These are phyloP conservation scores for Sugiyamaella sp. DNA, from an alignment of 1,139 yeast genomes.

Conservation along the genomic window DNA sequence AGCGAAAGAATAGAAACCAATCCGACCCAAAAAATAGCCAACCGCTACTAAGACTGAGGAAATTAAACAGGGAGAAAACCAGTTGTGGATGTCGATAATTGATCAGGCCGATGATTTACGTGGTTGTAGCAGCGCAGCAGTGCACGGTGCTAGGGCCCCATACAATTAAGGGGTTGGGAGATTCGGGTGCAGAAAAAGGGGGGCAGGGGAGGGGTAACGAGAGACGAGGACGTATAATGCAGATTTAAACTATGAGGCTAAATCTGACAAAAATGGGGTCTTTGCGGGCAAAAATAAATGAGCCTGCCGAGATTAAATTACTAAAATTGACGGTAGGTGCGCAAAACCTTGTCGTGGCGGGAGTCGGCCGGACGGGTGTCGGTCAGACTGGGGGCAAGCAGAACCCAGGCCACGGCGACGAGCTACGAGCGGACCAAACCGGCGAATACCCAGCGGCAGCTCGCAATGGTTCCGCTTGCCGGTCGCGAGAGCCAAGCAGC, in stretches of 20 bases:
- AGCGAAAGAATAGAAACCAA: background rate
- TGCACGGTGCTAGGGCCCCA: background rate
- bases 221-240: background rate
- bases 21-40: background rate
- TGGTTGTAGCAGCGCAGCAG: conserved; percentile 2
- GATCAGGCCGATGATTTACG: background rate
- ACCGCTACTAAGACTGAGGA: background rate
- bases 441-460: too few relatives aligned
- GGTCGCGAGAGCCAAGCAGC: background rate
- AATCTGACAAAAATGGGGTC: background rate
- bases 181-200: background rate
- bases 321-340: background rate
- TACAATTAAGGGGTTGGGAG: conserved; percentile 5
- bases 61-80: background rate
- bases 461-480: too few relatives aligned
- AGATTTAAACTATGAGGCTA: conserved; percentile 1
- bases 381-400: too few relatives aligned
- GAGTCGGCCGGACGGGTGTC: too few relatives aligned
- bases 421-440: too few relatives aligned
- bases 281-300: background rate
- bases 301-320: background rate
- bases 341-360: too few relatives aligned
- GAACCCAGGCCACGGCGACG: too few relatives aligned
- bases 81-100: background rate
- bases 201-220: background rate